These are phyloP conservation scores for Dichotomopilus funicola DNA, from an alignment of 2,329 filamentous ascomycete genomes.

Conservation along the genomic window DNA sequence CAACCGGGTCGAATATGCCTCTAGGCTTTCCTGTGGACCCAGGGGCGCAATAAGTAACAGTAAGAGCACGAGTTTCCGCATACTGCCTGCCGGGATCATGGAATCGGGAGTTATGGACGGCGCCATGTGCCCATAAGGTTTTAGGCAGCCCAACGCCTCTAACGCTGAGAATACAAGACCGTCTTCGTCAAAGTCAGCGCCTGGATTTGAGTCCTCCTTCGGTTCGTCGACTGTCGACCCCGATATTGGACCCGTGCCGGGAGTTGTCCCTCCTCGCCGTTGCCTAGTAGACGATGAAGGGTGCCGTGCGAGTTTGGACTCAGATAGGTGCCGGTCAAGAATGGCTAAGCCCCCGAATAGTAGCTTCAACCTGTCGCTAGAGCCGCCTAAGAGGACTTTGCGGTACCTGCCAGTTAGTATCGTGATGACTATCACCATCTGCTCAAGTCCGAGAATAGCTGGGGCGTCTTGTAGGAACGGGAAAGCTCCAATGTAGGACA, in stretches of 20 bases:
- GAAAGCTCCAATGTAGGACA: conserved; percentile 65
- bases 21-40: conserved; percentile 57
- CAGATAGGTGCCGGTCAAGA: conserved; percentile 53
- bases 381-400: conserved; percentile 53
- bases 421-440: conserved; percentile 64
- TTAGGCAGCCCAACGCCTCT: conserved; percentile 58
- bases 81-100: conserved; percentile 67
- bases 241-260: too few species aligned
- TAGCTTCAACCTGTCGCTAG: conserved; percentile 54
- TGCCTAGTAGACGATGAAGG: too few species aligned
- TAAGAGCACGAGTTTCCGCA: conserved; percentile 63
- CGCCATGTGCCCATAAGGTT: conserved; percentile 42
- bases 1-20: conserved; percentile 52
- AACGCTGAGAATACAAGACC: conserved; percentile 62
- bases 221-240: conserved; percentile 33
- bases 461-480: conserved; percentile 67
- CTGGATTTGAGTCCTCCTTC: conserved; percentile 34
- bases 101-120: conserved; percentile 50
- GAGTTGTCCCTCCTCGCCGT: not conserved
- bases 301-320: not conserved
- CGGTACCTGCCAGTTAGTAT: conserved; percentile 66
- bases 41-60: conserved; percentile 61
- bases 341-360: conserved; percentile 67
- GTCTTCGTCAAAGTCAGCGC: conserved; percentile 36
- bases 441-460: conserved; percentile 61